Percentiles rank a stretch among this genome's conserved stretches.
phyloP scores from a whole-genome alignment of 176 grass and related monocot genomes.

The Eleusine indica region DNA sequence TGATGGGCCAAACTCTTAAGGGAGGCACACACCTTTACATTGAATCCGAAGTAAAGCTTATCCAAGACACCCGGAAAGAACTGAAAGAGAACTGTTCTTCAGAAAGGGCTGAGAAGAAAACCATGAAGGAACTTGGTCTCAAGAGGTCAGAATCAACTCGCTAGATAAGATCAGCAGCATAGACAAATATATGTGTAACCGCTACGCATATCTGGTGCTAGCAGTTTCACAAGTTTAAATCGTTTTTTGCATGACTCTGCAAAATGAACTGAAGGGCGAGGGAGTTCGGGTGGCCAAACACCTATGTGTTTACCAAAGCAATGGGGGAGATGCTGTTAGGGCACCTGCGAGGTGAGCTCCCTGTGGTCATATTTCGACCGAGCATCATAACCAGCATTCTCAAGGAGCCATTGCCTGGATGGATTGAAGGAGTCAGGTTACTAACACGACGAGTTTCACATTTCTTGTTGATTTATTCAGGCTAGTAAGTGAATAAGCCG shows the following conservation, averaged over 20 bases:
- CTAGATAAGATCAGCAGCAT: background rate
- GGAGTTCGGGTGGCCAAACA: conserved; percentile 76
- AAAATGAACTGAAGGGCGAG: conserved; percentile 44
- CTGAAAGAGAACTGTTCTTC: conserved; percentile 17
- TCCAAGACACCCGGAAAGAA: conserved; percentile 44
- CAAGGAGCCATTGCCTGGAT: conserved; percentile 70
- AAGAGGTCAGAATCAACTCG: conserved; percentile 42
- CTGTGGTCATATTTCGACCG: conserved; percentile 62
- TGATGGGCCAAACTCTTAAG: conserved; percentile 47
- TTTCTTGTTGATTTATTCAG: background rate
- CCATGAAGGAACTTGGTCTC: conserved; percentile 77
- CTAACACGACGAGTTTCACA: background rate
- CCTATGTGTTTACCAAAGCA: conserved; percentile 80
- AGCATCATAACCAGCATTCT: conserved; percentile 67
- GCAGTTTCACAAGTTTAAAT: background rate
- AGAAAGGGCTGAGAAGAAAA: conserved; percentile 35
- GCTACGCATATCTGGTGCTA: background rate
- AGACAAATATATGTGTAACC: too few species aligned
- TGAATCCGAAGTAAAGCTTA: conserved; percentile 52
- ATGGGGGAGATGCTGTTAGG: conserved; percentile 77
- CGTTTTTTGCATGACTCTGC: background rate
- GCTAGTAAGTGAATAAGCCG: background rate
- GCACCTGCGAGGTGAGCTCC: conserved; percentile 48
- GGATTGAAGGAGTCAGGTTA: conserved; percentile 69
- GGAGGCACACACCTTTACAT: conserved; percentile 52